These are phyloP conservation scores for Colletotrichum zoysiae DNA, from an alignment of 2,329 filamentous ascomycete genomes.

Conservation along the genomic window DNA sequence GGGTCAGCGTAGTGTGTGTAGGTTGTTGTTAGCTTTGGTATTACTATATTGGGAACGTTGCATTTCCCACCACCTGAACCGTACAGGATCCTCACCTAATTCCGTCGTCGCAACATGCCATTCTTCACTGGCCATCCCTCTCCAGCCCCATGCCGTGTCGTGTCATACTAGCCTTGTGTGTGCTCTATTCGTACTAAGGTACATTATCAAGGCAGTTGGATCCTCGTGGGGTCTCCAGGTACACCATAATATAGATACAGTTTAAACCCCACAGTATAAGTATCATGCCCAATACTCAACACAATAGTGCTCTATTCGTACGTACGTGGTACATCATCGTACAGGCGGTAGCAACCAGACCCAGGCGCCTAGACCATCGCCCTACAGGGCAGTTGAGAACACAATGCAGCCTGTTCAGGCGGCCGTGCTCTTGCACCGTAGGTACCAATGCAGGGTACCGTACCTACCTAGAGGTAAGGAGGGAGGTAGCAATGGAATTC, in stretches of 20 bases:
- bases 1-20: background rate
- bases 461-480: background rate
- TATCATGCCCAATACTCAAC: too few relatives aligned
- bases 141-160: constrained; percentile 11
- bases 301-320: background rate
- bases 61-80: background rate
- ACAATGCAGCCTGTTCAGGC: constrained; percentile 22
- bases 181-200: too few relatives aligned
- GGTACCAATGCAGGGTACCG: background rate
- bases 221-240: too few relatives aligned
- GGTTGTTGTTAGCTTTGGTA: background rate
- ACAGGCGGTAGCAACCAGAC: constrained; percentile 1
- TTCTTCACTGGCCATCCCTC: constrained; percentile 1
- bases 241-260: too few relatives aligned
- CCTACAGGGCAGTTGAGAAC: constrained; percentile 26
- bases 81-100: constrained; percentile 28
- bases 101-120: constrained; percentile 16
- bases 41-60: constrained; percentile 11
- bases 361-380: constrained; percentile 34
- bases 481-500: constrained; percentile 4
- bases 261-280: too few relatives aligned
- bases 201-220: too few relatives aligned
- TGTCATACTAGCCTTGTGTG: constrained; percentile 6
- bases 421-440: background rate
- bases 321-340: too few relatives aligned